A percentile compares a stretch with the other conserved stretches of the same genome.
These are phyloP conservation scores for Microcyclosporella mali DNA, from an alignment of 2,329 filamentous ascomycete genomes.

Conservation along the genomic window DNA sequence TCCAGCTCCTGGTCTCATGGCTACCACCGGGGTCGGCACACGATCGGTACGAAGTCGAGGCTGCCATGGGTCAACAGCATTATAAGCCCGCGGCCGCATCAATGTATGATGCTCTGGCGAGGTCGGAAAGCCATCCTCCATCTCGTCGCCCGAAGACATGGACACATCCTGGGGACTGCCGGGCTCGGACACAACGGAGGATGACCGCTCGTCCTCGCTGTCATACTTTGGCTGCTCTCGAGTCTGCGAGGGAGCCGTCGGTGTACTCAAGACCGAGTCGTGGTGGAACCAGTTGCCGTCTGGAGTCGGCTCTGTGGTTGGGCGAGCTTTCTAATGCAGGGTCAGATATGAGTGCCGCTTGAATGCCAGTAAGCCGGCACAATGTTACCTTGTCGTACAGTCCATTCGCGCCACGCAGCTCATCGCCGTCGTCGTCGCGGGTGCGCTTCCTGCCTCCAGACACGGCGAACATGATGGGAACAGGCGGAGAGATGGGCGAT, in stretches of 20 bases:
- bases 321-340: constrained; percentile 16
- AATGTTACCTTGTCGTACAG: constrained; percentile 17
- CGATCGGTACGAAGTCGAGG: constrained; percentile 19
- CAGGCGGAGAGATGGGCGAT: not conserved
- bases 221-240: constrained; percentile 26
- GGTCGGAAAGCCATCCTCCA: constrained; percentile 11
- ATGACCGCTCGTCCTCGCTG: constrained; percentile 26
- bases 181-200: constrained; percentile 29
- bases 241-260: constrained; percentile 12
- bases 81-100: constrained; percentile 7
- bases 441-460: constrained; percentile 16
- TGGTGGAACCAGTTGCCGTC: constrained; percentile 16
- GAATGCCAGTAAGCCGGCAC: not conserved
- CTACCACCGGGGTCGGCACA: constrained; percentile 23
- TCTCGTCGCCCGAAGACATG: constrained; percentile 24
- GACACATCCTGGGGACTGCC: constrained; percentile 27
- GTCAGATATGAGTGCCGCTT: not conserved
- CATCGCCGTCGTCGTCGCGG: constrained; percentile 12
- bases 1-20: constrained; percentile 17
- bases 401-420: constrained; percentile 3
- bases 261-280: constrained; percentile 28
- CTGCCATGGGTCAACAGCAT: constrained; percentile 13
- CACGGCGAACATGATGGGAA: constrained; percentile 7
- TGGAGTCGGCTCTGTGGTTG: constrained; percentile 13
- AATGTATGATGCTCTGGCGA: constrained; percentile 2